Evolutionary conservation across 2,329 filamentous ascomycete genomes (phyloP).

Genomic region (Fragosphaeria purpurea): DNA sequence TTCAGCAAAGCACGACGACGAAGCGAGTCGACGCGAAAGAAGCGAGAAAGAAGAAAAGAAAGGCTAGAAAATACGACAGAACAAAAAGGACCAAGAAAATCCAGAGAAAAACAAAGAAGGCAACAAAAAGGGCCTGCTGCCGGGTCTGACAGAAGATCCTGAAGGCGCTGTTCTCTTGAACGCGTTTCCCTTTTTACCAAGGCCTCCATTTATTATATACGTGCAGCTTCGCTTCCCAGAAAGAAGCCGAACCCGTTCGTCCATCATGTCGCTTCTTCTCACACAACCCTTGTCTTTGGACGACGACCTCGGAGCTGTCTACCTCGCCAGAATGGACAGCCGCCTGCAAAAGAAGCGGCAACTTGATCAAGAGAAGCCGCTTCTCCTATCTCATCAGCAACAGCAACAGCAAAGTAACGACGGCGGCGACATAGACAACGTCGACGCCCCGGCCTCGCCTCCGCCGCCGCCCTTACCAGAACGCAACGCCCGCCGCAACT

Average conservation of each 20-base stretch:
- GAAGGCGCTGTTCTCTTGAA: too few relatives aligned
- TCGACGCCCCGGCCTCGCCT: background rate
- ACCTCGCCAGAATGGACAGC: constrained; percentile 6
- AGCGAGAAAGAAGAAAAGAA: background rate
- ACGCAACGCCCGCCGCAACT: constrained; percentile 40
- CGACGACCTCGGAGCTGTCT: constrained; percentile 7
- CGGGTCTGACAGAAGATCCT: too few relatives aligned
- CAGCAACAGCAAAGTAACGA: constrained; percentile 11
- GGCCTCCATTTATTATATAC: too few relatives aligned
- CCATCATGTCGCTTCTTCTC: constrained; percentile 8
- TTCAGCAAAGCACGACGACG: background rate
- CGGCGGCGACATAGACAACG: background rate
- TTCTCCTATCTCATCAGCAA: background rate
- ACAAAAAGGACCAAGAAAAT: background rate
- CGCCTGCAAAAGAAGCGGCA: background rate
- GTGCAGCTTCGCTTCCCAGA: too few relatives aligned
- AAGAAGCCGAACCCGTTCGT: background rate
- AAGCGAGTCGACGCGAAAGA: background rate
- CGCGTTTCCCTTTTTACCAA: too few relatives aligned
- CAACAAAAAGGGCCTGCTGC: too few relatives aligned
- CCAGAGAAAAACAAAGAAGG: background rate
- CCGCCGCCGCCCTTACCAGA: constrained; percentile 36
- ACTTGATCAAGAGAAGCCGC: background rate
- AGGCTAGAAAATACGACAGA: background rate
- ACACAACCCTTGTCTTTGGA: constrained; percentile 6